Evolutionary conservation across 148 eudicot genomes (phyloP), one percentile per base, ranked within the genome.

Genomic region (Chenopodium album): DNA sequence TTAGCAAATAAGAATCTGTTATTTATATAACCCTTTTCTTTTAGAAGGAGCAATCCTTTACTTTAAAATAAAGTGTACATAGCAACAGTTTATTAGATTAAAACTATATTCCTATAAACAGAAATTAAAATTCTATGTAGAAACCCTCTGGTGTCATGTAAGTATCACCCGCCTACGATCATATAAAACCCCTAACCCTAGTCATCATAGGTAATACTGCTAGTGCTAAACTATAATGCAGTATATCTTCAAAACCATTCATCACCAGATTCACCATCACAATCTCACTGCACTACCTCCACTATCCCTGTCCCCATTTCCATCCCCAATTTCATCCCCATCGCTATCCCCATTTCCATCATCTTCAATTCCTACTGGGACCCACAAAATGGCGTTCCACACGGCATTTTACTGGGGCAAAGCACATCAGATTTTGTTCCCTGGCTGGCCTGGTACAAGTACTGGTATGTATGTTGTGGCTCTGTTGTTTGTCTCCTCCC

Each of bases 381-480:
- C 73, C 76, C 87, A 79, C 68, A 76, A 19, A 19, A 69, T 78
- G 76, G 70, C 52, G 28, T 46, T 72, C 72, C 93, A 90, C 82
- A 63, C 73, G 70, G 76, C 94, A 17, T 91, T 94, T 78, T 94
- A 88, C 75, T 94, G 98, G 98, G 88, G 98, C 16, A 90, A 82
- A 72, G 84, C 90, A 16, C 81, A 88, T 64, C 82, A 88, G 59
- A 62, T 94, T 70, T 85, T 92, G 17, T 94, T 94, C 85, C 75
- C 88, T 17, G 90, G 92, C 10, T 94, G 98, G 95, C 98, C 98
- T 56, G 93, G 91, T 28, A 79, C 82, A 4, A 88, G 87, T 84
- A 22, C 89, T 16, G 90, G 70, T 73, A 94, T 94, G 98, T 94
- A 94, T 63, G 89, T 83, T 0, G 28, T 92, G 12, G 89, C 90